Conservation (phyloP, 164 flowering plant species). For the Cinnamomum chago region DNA sequence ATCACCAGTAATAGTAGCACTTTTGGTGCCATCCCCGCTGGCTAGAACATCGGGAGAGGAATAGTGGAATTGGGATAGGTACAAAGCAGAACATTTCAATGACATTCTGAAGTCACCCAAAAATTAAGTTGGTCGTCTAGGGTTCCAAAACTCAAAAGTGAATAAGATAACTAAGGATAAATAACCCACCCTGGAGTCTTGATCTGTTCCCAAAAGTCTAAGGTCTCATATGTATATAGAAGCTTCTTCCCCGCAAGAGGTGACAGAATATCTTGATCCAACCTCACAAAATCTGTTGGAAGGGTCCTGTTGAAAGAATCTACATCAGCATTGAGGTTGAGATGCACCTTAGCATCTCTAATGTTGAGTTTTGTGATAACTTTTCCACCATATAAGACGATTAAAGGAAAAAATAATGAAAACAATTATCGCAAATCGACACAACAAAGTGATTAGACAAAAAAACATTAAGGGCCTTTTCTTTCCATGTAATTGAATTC, state of each 20-base stretch:
- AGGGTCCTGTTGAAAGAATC: slow-evolving; percentile 41
- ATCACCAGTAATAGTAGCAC: slow-evolving; percentile 71
- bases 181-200: slow-evolving; percentile 86
- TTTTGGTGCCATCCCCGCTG: slow-evolving; percentile 71
- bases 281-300: slow-evolving; percentile 81
- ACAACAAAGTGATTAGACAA: background rate
- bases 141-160: background rate
- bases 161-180: background rate
- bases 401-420: background rate
- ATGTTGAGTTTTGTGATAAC: background rate
- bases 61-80: slow-evolving; percentile 66
- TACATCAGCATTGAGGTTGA: slow-evolving; percentile 9
- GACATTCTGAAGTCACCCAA: slow-evolving; percentile 64
- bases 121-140: background rate
- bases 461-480: background rate
- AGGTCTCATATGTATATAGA: slow-evolving; percentile 78
- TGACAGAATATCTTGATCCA: slow-evolving; percentile 95
- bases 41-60: slow-evolving; percentile 82
- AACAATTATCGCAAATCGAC: background rate
- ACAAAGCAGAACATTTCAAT: slow-evolving; percentile 77
- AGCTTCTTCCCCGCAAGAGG: slow-evolving; percentile 98
- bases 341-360: slow-evolving; percentile 3
- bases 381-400: background rate
- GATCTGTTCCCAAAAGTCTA: slow-evolving; percentile 98
- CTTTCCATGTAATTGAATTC: too few species aligned